These are phyloP conservation scores for Hymenochaete sp. DNA, from an alignment of 1,284 basidiomycete species.

Conservation along the genomic window DNA sequence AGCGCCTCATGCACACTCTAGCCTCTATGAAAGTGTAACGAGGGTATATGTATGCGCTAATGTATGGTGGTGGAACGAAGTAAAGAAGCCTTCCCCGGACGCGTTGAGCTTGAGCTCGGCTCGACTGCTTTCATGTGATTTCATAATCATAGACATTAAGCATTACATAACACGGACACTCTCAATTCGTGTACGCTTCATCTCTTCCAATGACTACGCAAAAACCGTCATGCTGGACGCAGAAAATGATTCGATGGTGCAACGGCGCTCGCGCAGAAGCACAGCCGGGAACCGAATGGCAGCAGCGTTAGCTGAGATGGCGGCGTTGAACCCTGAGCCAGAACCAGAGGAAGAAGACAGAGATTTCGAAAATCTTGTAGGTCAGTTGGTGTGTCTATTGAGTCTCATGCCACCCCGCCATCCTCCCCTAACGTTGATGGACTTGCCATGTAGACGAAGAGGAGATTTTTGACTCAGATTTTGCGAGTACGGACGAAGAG, in stretches of 20 bases:
- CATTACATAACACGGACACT: too few species aligned
- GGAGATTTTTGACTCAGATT: slow-evolving; percentile 72
- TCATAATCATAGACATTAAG: too few species aligned
- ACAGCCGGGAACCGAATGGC: slow-evolving; percentile 75
- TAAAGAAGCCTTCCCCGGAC: too few species aligned
- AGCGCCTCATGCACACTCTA: too few species aligned
- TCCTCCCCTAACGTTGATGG: not conserved
- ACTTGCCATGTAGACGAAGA: slow-evolving; percentile 49
- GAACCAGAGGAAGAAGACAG: slow-evolving; percentile 60
- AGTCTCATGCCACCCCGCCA: not conserved
- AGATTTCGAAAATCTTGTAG: slow-evolving; percentile 58
- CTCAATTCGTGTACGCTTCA: too few species aligned
- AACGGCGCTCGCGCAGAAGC: slow-evolving; percentile 52
- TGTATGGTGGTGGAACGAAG: too few species aligned
- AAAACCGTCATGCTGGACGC: not conserved
- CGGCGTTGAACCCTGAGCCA: slow-evolving; percentile 37
- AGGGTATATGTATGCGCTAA: too few species aligned
- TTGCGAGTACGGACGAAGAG: slow-evolving; percentile 77
- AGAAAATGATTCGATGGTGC: slow-evolving; percentile 43
- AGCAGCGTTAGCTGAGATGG: slow-evolving; percentile 63
- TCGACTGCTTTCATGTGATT: too few species aligned
- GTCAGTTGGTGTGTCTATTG: slow-evolving; percentile 25
- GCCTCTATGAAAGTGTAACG: too few species aligned
- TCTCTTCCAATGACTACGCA: too few species aligned
- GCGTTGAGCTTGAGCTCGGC: too few species aligned